Percentiles rank a stretch among this genome's conserved stretches.
These are phyloP conservation scores for Xylaria castorea DNA, from an alignment of 495 filamentous ascomycete genomes.

Conservation along the genomic window DNA sequence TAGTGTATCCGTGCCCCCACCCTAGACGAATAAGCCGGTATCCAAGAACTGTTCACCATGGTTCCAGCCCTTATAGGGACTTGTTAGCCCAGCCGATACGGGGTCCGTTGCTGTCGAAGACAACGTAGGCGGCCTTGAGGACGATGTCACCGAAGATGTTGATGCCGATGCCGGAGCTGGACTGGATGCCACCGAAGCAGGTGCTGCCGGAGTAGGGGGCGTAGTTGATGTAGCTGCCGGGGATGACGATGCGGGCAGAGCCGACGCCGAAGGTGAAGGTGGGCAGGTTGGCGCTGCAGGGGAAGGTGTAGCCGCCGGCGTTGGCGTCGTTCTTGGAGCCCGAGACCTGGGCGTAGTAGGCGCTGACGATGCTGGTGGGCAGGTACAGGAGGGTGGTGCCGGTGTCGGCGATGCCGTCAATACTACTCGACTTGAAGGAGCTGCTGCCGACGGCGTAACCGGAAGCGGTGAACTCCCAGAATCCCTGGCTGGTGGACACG, in stretches of 20 bases:
- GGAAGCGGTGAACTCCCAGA: conserved; percentile 71
- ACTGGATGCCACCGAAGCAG: conserved; percentile 72
- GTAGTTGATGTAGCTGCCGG: conserved; percentile 64
- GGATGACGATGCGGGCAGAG: conserved; percentile 56
- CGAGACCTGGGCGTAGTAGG: conserved; percentile 68
- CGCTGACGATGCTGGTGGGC: conserved; percentile 58
- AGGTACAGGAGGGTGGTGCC: conserved; percentile 78
- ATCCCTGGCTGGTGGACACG: conserved; percentile 67
- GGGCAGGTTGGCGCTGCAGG: conserved; percentile 67
- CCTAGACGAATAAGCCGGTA: neutral
- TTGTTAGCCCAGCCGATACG: conserved; percentile 66
- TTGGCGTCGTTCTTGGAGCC: conserved; percentile 54
- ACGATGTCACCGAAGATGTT: conserved; percentile 80
- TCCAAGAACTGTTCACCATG: neutral
- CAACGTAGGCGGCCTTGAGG: conserved; percentile 78
- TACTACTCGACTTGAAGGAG: conserved; percentile 40
- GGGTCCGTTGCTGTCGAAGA: conserved; percentile 64
- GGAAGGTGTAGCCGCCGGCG: conserved; percentile 70
- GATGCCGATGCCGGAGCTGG: conserved; percentile 66
- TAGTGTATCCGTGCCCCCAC: neutral
- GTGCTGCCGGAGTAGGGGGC: conserved; percentile 44
- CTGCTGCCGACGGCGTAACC: conserved; percentile 66
- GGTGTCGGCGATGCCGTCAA: conserved; percentile 68
- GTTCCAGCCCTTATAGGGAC: conserved; percentile 30
- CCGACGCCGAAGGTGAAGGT: conserved; percentile 66